Evolutionary conservation across 192 early-diverging fungal species (phyloP).

Genomic region (Backusella mclennaniae): DNA sequence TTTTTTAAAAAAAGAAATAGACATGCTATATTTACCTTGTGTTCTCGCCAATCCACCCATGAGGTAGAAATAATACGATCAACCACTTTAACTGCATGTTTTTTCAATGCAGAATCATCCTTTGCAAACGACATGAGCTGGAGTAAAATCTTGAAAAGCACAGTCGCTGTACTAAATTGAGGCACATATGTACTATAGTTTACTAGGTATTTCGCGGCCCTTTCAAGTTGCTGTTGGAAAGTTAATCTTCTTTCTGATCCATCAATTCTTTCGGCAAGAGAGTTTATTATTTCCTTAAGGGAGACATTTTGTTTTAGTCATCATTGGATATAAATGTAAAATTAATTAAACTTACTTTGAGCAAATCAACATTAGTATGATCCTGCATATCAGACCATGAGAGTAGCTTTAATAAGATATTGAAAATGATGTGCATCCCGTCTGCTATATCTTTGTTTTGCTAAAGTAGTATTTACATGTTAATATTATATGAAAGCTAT

Average conservation of each 20-base stretch:
- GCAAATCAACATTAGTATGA: conserved; percentile 28
- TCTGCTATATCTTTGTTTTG: conserved; percentile 8
- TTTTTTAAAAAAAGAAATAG: too few species aligned
- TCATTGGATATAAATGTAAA: background rate
- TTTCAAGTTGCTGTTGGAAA: background rate
- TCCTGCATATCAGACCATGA: conserved; percentile 38
- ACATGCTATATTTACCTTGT: conserved; percentile 31
- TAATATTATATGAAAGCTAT: background rate
- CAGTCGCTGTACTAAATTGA: conserved; percentile 40
- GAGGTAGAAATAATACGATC: conserved; percentile 26
- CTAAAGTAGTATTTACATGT: background rate
- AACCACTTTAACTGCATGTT: conserved; percentile 29
- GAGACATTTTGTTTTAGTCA: background rate
- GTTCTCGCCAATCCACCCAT: conserved; percentile 40
- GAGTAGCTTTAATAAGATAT: conserved; percentile 32
- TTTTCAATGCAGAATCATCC: conserved; percentile 17
- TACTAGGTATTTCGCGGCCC: conserved; percentile 39
- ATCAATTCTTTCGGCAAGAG: conserved; percentile 5
- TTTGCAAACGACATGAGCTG: conserved; percentile 40
- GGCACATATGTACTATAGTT: conserved; percentile 39
- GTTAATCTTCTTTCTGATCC: background rate
- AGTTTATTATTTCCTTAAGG: conserved; percentile 7
- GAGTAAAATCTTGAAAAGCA: conserved; percentile 38
- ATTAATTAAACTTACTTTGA: conserved; percentile 17
- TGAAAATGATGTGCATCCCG: conserved; percentile 24